These are phyloP conservation scores for Schizonepeta tenuifolia DNA, from an alignment of 257 asterid species.

Conservation along the genomic window DNA sequence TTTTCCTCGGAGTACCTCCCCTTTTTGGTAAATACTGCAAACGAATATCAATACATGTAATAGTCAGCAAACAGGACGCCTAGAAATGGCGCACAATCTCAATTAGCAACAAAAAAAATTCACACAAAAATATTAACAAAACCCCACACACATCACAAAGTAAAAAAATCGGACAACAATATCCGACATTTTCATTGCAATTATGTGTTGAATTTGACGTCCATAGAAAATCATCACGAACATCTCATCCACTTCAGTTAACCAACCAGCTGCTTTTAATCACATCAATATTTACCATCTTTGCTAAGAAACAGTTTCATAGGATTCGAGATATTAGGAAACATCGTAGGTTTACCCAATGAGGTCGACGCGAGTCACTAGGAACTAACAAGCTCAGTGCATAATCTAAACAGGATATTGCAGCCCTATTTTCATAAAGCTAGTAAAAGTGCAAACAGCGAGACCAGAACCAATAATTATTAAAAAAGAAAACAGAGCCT, in stretches of 20 bases:
- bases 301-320: neutral
- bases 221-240: neutral
- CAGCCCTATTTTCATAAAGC: neutral
- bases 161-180: neutral
- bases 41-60: slow-evolving; percentile 6
- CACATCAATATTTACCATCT: neutral
- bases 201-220: neutral
- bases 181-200: neutral
- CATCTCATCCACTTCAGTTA: neutral
- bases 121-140: no score
- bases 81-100: neutral
- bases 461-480: neutral
- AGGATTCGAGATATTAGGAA: neutral
- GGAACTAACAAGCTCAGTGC: neutral
- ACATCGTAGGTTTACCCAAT: neutral
- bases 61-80: neutral
- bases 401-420: neutral
- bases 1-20: slow-evolving; percentile 71
- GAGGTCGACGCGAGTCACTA: neutral
- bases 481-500: neutral
- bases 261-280: neutral
- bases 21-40: slow-evolving; percentile 69
- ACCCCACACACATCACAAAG: neutral
- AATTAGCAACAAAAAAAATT: neutral
- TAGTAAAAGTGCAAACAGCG: neutral